Conservation (phyloP, 768 basidiomycete species). For the Tulasnella sp. region DNA sequence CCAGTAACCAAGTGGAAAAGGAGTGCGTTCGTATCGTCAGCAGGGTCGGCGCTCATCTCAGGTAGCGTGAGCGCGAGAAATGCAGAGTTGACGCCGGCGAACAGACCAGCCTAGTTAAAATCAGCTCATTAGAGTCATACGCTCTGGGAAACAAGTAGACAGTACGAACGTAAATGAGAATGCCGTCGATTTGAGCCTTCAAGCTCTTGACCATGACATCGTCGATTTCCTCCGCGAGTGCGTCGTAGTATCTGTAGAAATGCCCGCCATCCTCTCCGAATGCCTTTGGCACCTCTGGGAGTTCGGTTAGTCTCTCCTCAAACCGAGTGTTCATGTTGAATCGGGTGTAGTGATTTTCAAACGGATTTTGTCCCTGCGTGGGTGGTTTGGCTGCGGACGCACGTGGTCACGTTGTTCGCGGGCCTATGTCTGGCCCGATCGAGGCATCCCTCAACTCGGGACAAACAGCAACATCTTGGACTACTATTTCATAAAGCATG, state of each 20-base stretch:
- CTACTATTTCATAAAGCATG: too few species aligned
- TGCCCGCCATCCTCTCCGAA: neutral
- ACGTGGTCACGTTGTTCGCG: too few species aligned
- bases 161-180: neutral
- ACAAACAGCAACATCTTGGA: too few species aligned
- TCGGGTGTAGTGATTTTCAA: too few species aligned
- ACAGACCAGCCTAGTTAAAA: neutral
- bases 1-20: neutral
- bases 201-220: neutral
- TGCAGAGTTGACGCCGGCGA: neutral
- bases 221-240: neutral
- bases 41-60: neutral
- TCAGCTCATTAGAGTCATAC: neutral
- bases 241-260: conserved; percentile 1
- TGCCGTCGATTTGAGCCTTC: neutral
- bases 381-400: too few species aligned
- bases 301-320: neutral
- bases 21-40: neutral
- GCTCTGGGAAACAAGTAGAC: neutral
- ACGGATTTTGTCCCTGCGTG: too few species aligned
- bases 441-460: too few species aligned
- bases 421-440: too few species aligned
- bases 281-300: neutral
- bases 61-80: neutral
- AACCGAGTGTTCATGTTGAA: neutral